Evolutionary conservation across 2,329 filamentous ascomycete species (phyloP).

Genomic region (Talaromyces sp.): DNA sequence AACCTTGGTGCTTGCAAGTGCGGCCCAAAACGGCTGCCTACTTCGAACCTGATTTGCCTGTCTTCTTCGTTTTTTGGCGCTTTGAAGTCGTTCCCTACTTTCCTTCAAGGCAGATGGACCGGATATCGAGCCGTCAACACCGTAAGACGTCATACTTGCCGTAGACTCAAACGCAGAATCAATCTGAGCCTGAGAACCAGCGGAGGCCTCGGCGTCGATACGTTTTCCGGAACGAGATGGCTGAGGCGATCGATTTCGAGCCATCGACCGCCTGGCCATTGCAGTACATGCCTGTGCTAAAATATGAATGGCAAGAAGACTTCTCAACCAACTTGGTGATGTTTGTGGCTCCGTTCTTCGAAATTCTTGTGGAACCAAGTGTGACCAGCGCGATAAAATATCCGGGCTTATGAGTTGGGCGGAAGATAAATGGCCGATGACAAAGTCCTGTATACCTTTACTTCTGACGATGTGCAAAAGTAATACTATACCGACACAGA

Average conservation of each 20-base stretch:
- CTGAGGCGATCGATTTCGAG: conserved; percentile 42
- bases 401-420: conserved; percentile 44
- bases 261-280: conserved; percentile 47
- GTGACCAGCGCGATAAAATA: conserved; percentile 41
- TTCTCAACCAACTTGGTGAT: conserved; percentile 45
- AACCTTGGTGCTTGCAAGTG: conserved; percentile 92
- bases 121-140: conserved; percentile 46
- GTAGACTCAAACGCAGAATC: conserved; percentile 43
- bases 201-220: conserved; percentile 44
- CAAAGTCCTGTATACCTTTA: conserved; percentile 50
- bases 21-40: conserved; percentile 90
- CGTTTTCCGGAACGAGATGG: conserved; percentile 42
- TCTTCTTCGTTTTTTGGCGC: conserved; percentile 78
- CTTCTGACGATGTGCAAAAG: conserved; percentile 46
- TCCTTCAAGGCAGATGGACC: conserved; percentile 52
- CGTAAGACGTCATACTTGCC: conserved; percentile 40
- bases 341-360: conserved; percentile 41
- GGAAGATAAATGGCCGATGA: conserved; percentile 43
- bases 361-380: conserved; percentile 43
- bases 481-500: conserved; percentile 46
- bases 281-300: conserved; percentile 47
- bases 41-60: conserved; percentile 87
- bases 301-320: conserved; percentile 49
- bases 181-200: conserved; percentile 41
- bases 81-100: conserved; percentile 56